Evolutionary conservation across 78 protist species (phyloP), one percentile per base, ranked within the genome.

Genomic region (slime mould (Dictyostelium discoideum)): DNA sequence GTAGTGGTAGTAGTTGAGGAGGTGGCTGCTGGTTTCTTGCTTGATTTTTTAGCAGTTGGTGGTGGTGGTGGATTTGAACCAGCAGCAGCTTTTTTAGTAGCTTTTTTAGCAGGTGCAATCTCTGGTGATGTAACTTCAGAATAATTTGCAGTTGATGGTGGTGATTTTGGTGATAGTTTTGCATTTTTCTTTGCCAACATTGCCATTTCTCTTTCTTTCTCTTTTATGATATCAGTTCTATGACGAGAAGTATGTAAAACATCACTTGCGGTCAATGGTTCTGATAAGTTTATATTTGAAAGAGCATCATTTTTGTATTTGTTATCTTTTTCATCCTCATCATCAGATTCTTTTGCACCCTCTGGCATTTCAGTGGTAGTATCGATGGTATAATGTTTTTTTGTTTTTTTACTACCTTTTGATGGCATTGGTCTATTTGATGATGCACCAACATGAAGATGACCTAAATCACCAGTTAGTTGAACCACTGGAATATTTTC

Each of bases 321-420:
- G 40, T 63, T 84, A 20, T 73, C 67, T n/a, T 44, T 63, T 46
- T 90, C 95, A 13, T 79, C 85, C 3, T 90, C 95, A 39, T 65
- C 44, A 54, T 90, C 95, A 24, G 89, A 72, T 11, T 88, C 94
- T n/a, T 82, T 80, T 78, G 95, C 95, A 54, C 88, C 88, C 22
- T 90, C 95, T 48, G 95, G 95, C 95, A 90, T 90, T 50, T 90
- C 95, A 3, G 88, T 90, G 77, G 95, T 90, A 1, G 89, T 90
- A 22, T 90, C 95, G 26, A 90, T 83, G 0, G 73, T 32, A 60
- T 40, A 86, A 37, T 79, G 39, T 42, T 78, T 60, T 65, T 50
- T 26, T 11, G 50, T 81, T 29, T 79, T 87, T 42, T 89, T 78
- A 32, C 81, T 26, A 26, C 48, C 48, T 26, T 69, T 69, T 69